phyloP scores from a whole-genome alignment of 805 yeast species.

The Ascoidea rubescens region DNA sequence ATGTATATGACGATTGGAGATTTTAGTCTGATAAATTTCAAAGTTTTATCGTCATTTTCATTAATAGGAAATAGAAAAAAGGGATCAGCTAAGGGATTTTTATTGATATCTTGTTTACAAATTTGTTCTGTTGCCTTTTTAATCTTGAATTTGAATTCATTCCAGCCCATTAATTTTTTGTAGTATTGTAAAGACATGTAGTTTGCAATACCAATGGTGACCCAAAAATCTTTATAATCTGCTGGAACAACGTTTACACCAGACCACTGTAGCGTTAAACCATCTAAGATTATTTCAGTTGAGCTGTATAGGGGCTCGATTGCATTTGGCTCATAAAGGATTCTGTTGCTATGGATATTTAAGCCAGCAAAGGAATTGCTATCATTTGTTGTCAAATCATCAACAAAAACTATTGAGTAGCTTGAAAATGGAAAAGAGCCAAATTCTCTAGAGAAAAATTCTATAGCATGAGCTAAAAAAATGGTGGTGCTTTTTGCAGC shows the following conservation, averaged over 20 bases:
- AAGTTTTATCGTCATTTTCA: slow-evolving; percentile 31
- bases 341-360: slow-evolving; percentile 40
- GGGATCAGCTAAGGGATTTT: slow-evolving; percentile 70
- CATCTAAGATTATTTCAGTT: slow-evolving; percentile 54
- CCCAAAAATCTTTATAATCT: slow-evolving; percentile 74
- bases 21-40: slow-evolving; percentile 60
- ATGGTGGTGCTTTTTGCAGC: slow-evolving; percentile 59
- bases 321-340: slow-evolving; percentile 57
- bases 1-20: slow-evolving; percentile 79
- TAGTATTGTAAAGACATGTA: slow-evolving; percentile 71
- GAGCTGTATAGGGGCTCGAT: slow-evolving; percentile 68
- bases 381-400: slow-evolving; percentile 29
- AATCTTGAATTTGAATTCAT: slow-evolving; percentile 64
- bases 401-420: slow-evolving; percentile 63
- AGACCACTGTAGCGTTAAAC: slow-evolving; percentile 82
- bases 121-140: slow-evolving; percentile 51
- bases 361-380: slow-evolving; percentile 64
- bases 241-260: slow-evolving; percentile 83
- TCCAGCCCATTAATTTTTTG: slow-evolving; percentile 62
- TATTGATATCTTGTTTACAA: slow-evolving; percentile 63
- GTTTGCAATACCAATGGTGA: slow-evolving; percentile 71
- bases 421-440: slow-evolving; percentile 89
- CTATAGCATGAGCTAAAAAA: slow-evolving; percentile 66
- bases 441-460: slow-evolving; percentile 72
- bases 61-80: slow-evolving; percentile 49